Base-by-base conservation (phyloP, 225 moss, liverwort and hornwort species). In the Antitrichia curtipendula region DNA sequence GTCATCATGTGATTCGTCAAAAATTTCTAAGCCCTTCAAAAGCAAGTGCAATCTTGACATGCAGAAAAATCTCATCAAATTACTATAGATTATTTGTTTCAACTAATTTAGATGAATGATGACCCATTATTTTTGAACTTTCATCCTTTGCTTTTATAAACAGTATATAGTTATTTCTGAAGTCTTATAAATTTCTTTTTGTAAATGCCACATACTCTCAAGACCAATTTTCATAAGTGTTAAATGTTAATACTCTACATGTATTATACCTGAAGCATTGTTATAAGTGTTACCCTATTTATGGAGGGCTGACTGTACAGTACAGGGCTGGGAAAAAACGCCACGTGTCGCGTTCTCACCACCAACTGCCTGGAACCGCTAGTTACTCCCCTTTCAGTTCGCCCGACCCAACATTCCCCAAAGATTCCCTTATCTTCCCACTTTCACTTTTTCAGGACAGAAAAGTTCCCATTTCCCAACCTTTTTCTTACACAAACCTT, bases 181-280 rank as follows among this genome's bases (percentile, higher is more conserved):
- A 71, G 1, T 43, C 16, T 27, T 43, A 9, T 15, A 27, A 16
- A 43, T 27, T 3, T 27, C 5, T 5, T 25, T 41, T 27, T 5
- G 0, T 8, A 21, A 38, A 14, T 40, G 13, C 24, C 4, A 40
- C 24, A 25, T 1, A 69, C 14, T 40, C 3, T 13, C 0, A 0
- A 14, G 43, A 71, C 43, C 15, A 16, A 27, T 27, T 71, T 43
- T 68, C 25, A 5, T 25, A 41, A 14, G 41, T 18, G 19, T 38
- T 23, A 24, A 40, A 40, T 69, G 23, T 43, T 27, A 43, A 43
- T 43, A 27, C 43, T 70, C 25, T 41, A 4, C 8, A 69, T 38
- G 13, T 38, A 3, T 38, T 63, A 9, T n/a, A n/a, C n/a, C n/a
- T n/a, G n/a, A n/a, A n/a, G n/a, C n/a, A n/a, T n/a, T n/a, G n/a